phyloP scores from a whole-genome alignment of 352 stramenopile genomes.

The Pseudoperonospora humuli region DNA sequence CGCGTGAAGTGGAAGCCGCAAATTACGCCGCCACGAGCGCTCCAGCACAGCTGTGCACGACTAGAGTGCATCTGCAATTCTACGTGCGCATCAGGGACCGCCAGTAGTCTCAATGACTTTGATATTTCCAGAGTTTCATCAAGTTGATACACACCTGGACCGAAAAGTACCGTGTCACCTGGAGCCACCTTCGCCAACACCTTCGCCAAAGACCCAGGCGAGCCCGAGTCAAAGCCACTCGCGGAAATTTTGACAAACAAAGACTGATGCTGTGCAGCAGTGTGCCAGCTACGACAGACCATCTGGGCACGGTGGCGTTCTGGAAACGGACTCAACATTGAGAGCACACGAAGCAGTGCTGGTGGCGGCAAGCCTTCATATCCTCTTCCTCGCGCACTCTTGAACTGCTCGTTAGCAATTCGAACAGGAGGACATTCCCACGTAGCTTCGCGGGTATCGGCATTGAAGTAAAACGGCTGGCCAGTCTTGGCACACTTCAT shows the following conservation, averaged over 20 bases:
- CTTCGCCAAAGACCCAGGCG: constrained; percentile 15
- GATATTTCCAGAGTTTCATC: constrained; percentile 40
- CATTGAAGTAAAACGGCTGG: constrained; percentile 92
- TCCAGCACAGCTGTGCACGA: constrained; percentile 47
- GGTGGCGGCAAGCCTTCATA: constrained; percentile 77
- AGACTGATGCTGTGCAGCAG: constrained; percentile 30
- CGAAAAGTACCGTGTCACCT: constrained; percentile 60
- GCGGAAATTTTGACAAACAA: constrained; percentile 45
- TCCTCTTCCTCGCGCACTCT: constrained; percentile 41
- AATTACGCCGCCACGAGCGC: constrained; percentile 46
- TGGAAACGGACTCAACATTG: constrained; percentile 69
- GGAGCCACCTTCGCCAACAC: constrained; percentile 18
- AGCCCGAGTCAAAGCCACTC: constrained; percentile 32
- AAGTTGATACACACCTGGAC: constrained; percentile 54
- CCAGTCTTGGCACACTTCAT: constrained; percentile 56
- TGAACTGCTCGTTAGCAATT: constrained; percentile 83
- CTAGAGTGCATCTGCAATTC: constrained; percentile 57
- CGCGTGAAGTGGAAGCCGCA: constrained; percentile 59
- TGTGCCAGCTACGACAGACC: constrained; percentile 51
- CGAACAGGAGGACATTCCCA: constrained; percentile 90
- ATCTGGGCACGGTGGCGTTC: constrained; percentile 39
- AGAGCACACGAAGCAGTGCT: constrained; percentile 76
- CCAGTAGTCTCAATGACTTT: constrained; percentile 40
- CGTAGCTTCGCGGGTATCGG: constrained; percentile 88
- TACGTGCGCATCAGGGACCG: constrained; percentile 46